Conservation (phyloP, 2,329 filamentous ascomycete genomes). For the Epichloe scottii region DNA sequence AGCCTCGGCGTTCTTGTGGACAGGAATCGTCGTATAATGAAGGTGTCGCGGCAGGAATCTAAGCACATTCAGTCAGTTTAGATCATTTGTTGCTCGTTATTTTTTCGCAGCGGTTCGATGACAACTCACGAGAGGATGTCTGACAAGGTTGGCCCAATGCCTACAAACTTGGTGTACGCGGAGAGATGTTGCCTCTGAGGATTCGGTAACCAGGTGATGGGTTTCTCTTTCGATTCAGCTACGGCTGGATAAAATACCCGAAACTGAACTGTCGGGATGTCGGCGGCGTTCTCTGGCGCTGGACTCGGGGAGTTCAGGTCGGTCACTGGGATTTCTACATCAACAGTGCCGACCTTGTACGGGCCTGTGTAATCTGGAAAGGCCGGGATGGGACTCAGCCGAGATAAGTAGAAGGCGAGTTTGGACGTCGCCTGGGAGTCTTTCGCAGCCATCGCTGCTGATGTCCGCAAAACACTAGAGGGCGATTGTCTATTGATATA, state of each 20-base stretch:
- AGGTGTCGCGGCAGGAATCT: conserved; percentile 59
- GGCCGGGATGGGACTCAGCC: conserved; percentile 53
- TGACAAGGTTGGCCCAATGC: conserved; percentile 45
- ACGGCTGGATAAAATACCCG: conserved; percentile 70
- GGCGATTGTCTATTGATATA: background rate
- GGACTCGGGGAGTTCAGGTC: conserved; percentile 42
- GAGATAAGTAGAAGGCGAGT: conserved; percentile 36
- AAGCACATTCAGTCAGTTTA: background rate
- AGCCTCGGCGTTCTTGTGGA: conserved; percentile 56
- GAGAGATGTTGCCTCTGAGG: conserved; percentile 64
- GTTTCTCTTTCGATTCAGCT: conserved; percentile 37
- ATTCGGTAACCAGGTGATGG: conserved; percentile 63
- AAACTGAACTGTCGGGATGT: conserved; percentile 63
- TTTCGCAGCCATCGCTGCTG: conserved; percentile 8
- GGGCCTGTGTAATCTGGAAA: conserved; percentile 69
- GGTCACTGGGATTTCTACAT: conserved; percentile 64
- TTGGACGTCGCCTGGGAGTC: conserved; percentile 19
- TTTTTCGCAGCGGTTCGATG: background rate
- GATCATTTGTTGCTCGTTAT: background rate
- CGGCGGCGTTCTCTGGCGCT: conserved; percentile 37
- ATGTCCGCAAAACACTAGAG: background rate
- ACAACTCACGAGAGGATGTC: conserved; percentile 45
- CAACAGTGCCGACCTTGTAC: conserved; percentile 66
- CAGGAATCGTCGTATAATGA: conserved; percentile 61
- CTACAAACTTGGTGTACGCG: conserved; percentile 66